phyloP scores from a whole-genome alignment of 805 yeast species.

The Yamadazyma kitorensis region DNA sequence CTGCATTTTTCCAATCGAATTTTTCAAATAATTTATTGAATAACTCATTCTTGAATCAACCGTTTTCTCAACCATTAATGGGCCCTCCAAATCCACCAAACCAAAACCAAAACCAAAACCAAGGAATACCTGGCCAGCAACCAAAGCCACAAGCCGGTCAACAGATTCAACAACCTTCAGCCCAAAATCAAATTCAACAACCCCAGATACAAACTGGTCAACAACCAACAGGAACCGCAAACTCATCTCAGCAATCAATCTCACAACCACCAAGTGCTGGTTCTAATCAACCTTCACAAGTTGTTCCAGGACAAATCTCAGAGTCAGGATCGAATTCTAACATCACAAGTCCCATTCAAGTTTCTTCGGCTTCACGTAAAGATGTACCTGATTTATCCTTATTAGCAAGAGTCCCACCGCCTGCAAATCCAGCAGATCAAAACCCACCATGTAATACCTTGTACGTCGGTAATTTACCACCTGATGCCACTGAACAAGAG shows the following conservation, averaged over 20 bases:
- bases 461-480: constrained; percentile 95
- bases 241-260: background rate
- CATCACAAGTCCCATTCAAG: constrained; percentile 12
- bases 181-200: constrained; percentile 1
- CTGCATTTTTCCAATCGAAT: constrained; percentile 44
- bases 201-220: background rate
- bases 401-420: constrained; percentile 79
- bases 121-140: background rate
- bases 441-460: constrained; percentile 98
- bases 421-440: constrained; percentile 98
- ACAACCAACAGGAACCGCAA: too few relatives aligned
- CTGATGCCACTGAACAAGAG: constrained; percentile 94
- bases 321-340: constrained; percentile 7
- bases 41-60: constrained; percentile 13
- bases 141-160: background rate
- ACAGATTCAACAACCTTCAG: background rate
- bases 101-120: background rate
- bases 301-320: background rate
- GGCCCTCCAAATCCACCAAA: background rate
- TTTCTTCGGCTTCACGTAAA: constrained; percentile 18
- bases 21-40: constrained; percentile 14
- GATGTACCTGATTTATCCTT: constrained; percentile 65
- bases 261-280: background rate
- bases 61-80: constrained; percentile 7
- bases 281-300: background rate